Conservation (phyloP, 2,329 filamentous ascomycete species). For the Fusarium sp. region DNA sequence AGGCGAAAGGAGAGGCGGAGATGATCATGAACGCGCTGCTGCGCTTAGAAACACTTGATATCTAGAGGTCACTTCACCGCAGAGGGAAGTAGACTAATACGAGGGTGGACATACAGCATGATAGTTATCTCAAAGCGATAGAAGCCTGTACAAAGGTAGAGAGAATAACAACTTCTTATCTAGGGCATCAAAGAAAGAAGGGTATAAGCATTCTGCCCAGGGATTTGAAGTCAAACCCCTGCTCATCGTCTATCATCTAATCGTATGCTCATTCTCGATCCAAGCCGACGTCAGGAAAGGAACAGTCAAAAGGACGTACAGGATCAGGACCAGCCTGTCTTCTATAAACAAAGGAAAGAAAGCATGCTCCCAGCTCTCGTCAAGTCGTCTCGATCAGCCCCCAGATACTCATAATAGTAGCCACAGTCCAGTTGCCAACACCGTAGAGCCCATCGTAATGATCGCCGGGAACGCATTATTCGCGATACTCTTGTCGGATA, state of each 20-base stretch:
- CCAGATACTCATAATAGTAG: slow-evolving; percentile 19
- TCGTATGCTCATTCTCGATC: slow-evolving; percentile 13
- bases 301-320: not conserved
- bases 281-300: slow-evolving; percentile 1
- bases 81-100: slow-evolving; percentile 15
- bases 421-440: slow-evolving; percentile 28
- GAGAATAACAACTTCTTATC: slow-evolving; percentile 40
- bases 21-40: slow-evolving; percentile 19
- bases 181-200: slow-evolving; percentile 29
- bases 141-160: slow-evolving; percentile 40
- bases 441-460: slow-evolving; percentile 18
- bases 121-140: slow-evolving; percentile 39
- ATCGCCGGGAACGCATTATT: slow-evolving; percentile 28
- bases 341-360: slow-evolving; percentile 23
- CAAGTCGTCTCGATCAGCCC: not conserved
- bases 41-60: slow-evolving; percentile 23
- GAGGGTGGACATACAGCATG: slow-evolving; percentile 31
- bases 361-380: not conserved
- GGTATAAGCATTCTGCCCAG: slow-evolving; percentile 35
- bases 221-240: slow-evolving; percentile 13
- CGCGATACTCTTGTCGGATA: slow-evolving; percentile 43
- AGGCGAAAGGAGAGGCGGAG: slow-evolving; percentile 53
- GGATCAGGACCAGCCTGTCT: slow-evolving; percentile 30
- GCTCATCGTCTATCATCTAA: slow-evolving; percentile 23
- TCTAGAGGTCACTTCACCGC: slow-evolving; percentile 27